phyloP scores from a whole-genome alignment of 768 basidiomycete species.

The Boletus rubescentipes region DNA sequence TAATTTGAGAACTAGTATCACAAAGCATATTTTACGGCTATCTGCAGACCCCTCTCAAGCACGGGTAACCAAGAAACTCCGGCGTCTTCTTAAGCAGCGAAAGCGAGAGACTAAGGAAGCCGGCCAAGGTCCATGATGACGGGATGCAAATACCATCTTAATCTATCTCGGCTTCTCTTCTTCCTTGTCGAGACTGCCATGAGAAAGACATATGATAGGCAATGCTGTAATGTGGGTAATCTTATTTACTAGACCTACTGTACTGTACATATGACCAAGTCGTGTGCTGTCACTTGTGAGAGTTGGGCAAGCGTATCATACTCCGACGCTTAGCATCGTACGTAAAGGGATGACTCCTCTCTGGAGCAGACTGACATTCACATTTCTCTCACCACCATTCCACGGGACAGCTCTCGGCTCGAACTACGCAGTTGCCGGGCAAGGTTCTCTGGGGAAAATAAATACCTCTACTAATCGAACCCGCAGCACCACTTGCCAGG shows the following conservation, averaged over 20 bases:
- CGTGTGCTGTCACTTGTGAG: not conserved
- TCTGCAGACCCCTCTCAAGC: constrained; percentile 38
- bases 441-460: constrained; percentile 19
- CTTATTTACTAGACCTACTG: constrained; percentile 7
- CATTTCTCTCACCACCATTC: constrained; percentile 24
- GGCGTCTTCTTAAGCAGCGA: constrained; percentile 38
- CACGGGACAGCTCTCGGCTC: constrained; percentile 15
- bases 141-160: constrained; percentile 5
- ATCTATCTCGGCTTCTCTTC: not conserved
- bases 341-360: constrained; percentile 30
- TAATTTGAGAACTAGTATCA: constrained; percentile 36
- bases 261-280: constrained; percentile 6
- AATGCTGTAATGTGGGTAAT: constrained; percentile 15
- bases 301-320: not conserved
- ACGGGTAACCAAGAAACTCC: constrained; percentile 38
- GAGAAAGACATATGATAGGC: constrained; percentile 4
- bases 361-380: constrained; percentile 5
- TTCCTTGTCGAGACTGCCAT: not conserved
- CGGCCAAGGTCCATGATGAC: not conserved
- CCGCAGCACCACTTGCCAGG: constrained; percentile 11
- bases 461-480: constrained; percentile 16
- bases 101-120: constrained; percentile 21
- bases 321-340: constrained; percentile 18
- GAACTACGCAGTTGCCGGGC: constrained; percentile 15
- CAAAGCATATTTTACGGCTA: constrained; percentile 44